A percentile compares a stretch with the other conserved stretches of the same genome.
phyloP scores from a whole-genome alignment of 208 protist genomes.

The Zelonia costaricensis region DNA sequence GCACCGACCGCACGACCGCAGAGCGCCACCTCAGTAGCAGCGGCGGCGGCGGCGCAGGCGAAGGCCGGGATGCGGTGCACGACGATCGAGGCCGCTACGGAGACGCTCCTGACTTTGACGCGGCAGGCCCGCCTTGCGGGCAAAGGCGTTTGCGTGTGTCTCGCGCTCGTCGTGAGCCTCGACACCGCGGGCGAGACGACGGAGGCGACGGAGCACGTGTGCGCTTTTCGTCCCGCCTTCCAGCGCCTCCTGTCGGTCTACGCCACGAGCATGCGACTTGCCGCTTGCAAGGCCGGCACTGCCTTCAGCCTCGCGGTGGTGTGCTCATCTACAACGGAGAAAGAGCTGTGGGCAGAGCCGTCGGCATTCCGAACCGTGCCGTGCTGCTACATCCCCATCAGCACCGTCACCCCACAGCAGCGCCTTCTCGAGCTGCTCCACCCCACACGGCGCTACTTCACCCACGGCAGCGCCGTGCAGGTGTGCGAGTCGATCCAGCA shows the following conservation, averaged over 20 bases:
- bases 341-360: conserved; percentile 23
- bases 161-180: conserved; percentile 22
- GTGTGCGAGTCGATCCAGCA: conserved; percentile 16
- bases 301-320: conserved; percentile 32
- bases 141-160: conserved; percentile 8
- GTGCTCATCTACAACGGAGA: conserved; percentile 14
- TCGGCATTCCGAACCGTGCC: background rate
- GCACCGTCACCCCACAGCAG: conserved; percentile 15
- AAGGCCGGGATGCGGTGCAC: background rate
- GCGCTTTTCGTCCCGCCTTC: conserved; percentile 10
- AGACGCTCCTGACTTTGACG: conserved; percentile 13
- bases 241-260: conserved; percentile 24
- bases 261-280: background rate
- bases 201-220: background rate
- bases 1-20: no score
- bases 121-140: conserved; percentile 1
- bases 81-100: conserved; percentile 1
- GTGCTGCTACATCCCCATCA: conserved; percentile 26
- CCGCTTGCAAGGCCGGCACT: background rate
- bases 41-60: background rate
- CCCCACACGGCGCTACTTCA: conserved; percentile 22
- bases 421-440: conserved; percentile 27
- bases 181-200: background rate
- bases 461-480: conserved; percentile 8
- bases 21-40: no score